A percentile compares a stretch with the other conserved stretches of the same genome.
phyloP scores from a whole-genome alignment of 1,284 basidiomycete genomes.

The Salmacisia buchloeana region DNA sequence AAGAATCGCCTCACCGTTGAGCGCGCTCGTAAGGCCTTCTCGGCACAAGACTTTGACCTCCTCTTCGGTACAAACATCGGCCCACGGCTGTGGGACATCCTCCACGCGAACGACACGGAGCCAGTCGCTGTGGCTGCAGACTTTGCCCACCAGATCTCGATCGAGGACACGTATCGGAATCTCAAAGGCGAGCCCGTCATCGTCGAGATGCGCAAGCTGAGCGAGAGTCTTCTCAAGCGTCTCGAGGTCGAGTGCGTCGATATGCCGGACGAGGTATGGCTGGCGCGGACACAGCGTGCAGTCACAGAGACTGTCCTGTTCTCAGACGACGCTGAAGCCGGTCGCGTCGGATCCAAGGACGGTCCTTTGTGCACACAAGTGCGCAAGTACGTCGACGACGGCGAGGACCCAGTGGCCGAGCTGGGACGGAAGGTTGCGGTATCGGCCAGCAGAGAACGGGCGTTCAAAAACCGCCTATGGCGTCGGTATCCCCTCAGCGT shows the following conservation, averaged over 20 bases:
- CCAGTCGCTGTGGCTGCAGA: slow-evolving; percentile 46
- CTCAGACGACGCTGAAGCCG: not conserved
- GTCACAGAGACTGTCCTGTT: not conserved
- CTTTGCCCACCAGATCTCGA: slow-evolving; percentile 47
- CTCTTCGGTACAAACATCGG: slow-evolving; percentile 40
- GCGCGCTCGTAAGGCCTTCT: slow-evolving; percentile 24
- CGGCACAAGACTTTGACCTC: slow-evolving; percentile 16
- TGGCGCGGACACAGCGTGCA: not conserved
- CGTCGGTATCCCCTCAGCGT: slow-evolving; percentile 34
- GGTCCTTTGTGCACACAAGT: not conserved
- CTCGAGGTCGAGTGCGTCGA: slow-evolving; percentile 40
- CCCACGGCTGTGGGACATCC: slow-evolving; percentile 37
- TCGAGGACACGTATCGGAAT: slow-evolving; percentile 48
- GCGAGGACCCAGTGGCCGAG: not conserved
- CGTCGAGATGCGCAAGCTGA: slow-evolving; percentile 22
- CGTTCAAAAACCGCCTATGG: slow-evolving; percentile 16
- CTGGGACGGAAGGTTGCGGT: not conserved
- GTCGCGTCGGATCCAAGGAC: not conserved
- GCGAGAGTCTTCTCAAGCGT: slow-evolving; percentile 25
- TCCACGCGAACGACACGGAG: slow-evolving; percentile 43
- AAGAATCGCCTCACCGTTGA: slow-evolving; percentile 16
- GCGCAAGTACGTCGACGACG: not conserved
- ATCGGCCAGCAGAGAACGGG: slow-evolving; percentile 13
- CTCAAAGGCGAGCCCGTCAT: slow-evolving; percentile 22
- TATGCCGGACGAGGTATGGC: slow-evolving; percentile 7